Conservation (phyloP, 2,329 filamentous ascomycete species). For the Epichloe sylvatica region DNA sequence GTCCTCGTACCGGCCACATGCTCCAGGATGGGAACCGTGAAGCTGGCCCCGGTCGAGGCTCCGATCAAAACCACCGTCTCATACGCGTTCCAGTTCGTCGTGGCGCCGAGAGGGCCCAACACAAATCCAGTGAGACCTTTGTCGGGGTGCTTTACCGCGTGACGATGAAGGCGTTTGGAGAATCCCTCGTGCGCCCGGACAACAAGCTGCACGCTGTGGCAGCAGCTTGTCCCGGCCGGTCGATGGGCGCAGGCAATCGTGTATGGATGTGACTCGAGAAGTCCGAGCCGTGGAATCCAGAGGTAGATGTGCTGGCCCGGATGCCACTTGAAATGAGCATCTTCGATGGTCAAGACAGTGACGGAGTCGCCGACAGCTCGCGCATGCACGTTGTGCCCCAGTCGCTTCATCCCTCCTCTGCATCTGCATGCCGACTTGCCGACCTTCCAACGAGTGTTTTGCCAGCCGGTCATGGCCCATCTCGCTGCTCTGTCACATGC, state of each 20-base stretch:
- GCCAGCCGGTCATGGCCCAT: conserved; percentile 32
- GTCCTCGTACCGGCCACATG: conserved; percentile 29
- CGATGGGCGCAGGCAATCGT: conserved; percentile 45
- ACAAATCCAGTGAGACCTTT: conserved; percentile 29
- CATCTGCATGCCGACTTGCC: conserved; percentile 32
- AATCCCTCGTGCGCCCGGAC: conserved; percentile 43
- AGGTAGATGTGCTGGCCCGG: conserved; percentile 48
- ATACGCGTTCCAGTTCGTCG: conserved; percentile 42
- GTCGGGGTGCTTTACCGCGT: conserved; percentile 25
- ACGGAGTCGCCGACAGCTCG: conserved; percentile 35
- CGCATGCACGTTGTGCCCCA: conserved; percentile 40
- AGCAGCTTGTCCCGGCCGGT: conserved; percentile 36
- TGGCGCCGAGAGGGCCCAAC: conserved; percentile 41
- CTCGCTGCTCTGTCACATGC: conserved; percentile 48
- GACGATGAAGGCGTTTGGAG: conserved; percentile 37
- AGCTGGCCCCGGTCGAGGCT: conserved; percentile 49
- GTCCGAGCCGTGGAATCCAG: conserved; percentile 41
- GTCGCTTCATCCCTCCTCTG: conserved; percentile 30
- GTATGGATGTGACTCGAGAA: conserved; percentile 45
- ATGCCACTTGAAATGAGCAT: conserved; percentile 45
- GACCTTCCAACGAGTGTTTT: conserved; percentile 34
- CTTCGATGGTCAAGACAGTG: conserved; percentile 45
- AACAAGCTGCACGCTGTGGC: conserved; percentile 46
- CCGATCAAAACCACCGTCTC: conserved; percentile 47
- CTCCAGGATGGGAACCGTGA: conserved; percentile 45